Conservation (phyloP, 176 grass and related monocot genomes). For the Carex cristatella region DNA sequence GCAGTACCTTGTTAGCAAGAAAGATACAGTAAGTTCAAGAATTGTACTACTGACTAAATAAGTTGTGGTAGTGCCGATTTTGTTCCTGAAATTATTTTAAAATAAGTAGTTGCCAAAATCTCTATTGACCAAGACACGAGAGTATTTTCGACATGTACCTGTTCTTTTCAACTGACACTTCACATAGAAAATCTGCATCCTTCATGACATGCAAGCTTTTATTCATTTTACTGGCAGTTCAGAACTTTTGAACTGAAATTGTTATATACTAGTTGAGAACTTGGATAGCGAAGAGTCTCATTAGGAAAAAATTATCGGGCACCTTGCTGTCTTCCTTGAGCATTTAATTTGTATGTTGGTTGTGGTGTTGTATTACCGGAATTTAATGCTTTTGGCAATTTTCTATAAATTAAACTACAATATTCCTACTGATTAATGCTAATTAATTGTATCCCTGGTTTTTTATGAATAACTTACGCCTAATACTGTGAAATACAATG, state of each 20-base stretch:
- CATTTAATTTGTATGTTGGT: neutral
- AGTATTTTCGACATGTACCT: constrained; percentile 63
- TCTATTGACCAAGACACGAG: constrained; percentile 45
- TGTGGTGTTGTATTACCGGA: neutral
- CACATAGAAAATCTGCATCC: constrained; percentile 57
- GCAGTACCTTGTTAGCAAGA: neutral
- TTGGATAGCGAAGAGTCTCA: neutral
- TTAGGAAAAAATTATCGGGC: neutral
- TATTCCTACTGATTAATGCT: neutral
- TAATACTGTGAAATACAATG: no score
- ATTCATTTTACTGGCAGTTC: constrained; percentile 50
- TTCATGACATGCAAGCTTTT: constrained; percentile 57
- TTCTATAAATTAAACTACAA: neutral
- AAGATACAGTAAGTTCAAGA: neutral
- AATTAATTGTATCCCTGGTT: neutral
- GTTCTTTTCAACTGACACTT: constrained; percentile 62
- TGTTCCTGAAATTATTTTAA: neutral
- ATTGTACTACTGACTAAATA: neutral
- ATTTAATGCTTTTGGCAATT: neutral
- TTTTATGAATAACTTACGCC: neutral
- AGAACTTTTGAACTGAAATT: neutral
- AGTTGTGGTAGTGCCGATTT: neutral
- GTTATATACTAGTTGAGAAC: neutral
- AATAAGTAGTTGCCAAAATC: neutral
- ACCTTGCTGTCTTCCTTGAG: neutral